Base-by-base conservation (phyloP, 2,329 filamentous ascomycete genomes). In the Pyrenochaeta sp. region DNA sequence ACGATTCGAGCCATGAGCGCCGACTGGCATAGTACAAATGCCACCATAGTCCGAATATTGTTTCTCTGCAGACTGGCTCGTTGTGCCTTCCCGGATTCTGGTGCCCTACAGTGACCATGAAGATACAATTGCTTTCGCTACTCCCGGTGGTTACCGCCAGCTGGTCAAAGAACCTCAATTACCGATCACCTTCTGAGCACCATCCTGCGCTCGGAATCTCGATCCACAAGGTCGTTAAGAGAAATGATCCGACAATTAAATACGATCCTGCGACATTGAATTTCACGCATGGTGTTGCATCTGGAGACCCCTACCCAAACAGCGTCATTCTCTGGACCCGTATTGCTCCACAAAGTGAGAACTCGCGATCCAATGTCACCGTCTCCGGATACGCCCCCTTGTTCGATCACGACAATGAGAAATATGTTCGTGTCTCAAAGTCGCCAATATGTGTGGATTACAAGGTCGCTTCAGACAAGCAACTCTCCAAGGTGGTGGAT, bases 361-460 rank as follows among this genome's bases (percentile, higher is more conserved):
- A 77, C 43, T 78, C 79, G 35, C 63, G 71, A 39, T 76, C 72
- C 49, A 81, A 81, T 50, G 60, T 72, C 4, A 82, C 86, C 3
- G 82, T 86, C 15, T 84, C 82, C 23, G 85, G 89, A n/a, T 76
- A 77, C 44, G 81, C 80, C 0, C 79, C 80, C 7, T 64, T 85
- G 7, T 85, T 81, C 69, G 79, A 81, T 56, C 82, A 87, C 32
- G 80, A 81, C 47, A 78, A 82, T 3, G 82, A 83, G 35, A 78
- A 83, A 35, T 82, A 83, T 61, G 76, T 85, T 57, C 66, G 74
- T 7, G 76, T 81, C 3, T 86, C 83, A 14, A 85, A 81, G 52
- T 79, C 85, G 6, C 87, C 89, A 0, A 81, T 91, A 29, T 92
- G 89, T 63, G 82, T 91, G 0, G 80, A 87, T 31, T 92, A 86